Percentiles rank a stretch among this genome's conserved stretches.
Evolutionary conservation across 2,329 filamentous ascomycete species (phyloP).

Genomic region (Monosporascus ibericus): DNA sequence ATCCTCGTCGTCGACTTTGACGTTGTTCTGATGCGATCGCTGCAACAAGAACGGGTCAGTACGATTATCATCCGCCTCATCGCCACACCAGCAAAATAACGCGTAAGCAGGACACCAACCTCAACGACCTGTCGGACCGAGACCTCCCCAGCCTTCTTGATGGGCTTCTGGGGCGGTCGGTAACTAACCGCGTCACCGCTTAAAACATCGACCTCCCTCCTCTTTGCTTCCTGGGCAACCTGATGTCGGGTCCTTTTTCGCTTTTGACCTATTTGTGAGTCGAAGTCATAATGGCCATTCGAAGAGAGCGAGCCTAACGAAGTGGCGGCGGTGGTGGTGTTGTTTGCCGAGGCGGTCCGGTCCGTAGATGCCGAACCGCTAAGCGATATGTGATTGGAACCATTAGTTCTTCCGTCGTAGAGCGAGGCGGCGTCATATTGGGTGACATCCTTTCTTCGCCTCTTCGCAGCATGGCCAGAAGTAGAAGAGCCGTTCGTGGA

Average conservation of each 20-base stretch:
- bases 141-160: constrained; percentile 83
- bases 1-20: constrained; percentile 91
- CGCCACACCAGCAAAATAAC: too few relatives aligned
- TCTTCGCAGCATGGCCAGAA: constrained; percentile 59
- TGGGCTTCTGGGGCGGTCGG: constrained; percentile 78
- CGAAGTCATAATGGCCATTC: constrained; percentile 58
- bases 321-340: constrained; percentile 86
- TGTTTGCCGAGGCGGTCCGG: constrained; percentile 70
- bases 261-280: constrained; percentile 73
- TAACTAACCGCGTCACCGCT: constrained; percentile 73
- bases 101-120: constrained; percentile 38
- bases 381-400: constrained; percentile 65
- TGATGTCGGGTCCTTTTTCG: constrained; percentile 78
- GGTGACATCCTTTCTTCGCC: constrained; percentile 59
- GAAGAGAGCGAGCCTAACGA: constrained; percentile 69
- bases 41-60: constrained; percentile 9
- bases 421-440: constrained; percentile 55
- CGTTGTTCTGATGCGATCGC: constrained; percentile 37
- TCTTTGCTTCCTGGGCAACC: constrained; percentile 74
- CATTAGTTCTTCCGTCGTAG: constrained; percentile 63
- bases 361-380: constrained; percentile 76
- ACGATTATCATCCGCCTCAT: background rate
- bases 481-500: constrained; percentile 24
- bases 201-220: constrained; percentile 64
- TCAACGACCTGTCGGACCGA: constrained; percentile 56